A percentile compares a stretch with the other conserved stretches of the same genome.
Conservation (phyloP, 257 asterid species). For the Solanum medicagineum region DNA sequence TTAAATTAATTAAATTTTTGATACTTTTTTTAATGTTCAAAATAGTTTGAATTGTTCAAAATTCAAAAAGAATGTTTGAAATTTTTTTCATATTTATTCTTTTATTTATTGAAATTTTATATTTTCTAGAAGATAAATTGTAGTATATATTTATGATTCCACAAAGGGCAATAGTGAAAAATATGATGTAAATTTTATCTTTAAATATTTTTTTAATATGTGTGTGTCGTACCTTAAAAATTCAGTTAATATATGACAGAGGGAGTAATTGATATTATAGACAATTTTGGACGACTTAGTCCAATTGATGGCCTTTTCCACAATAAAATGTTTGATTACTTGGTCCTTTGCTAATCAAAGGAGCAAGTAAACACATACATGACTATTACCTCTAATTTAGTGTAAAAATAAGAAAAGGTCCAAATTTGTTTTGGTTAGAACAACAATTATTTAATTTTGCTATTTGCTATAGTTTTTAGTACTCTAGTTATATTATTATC, state of each 20-base stretch:
- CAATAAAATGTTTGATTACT: neutral
- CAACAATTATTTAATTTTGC: neutral
- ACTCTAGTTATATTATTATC: neutral
- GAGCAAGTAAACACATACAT: neutral
- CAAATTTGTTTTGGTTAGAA: neutral
- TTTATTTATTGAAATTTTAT: too few relatives aligned
- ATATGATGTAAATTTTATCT: too few relatives aligned
- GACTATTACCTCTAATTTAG: neutral
- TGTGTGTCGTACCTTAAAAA: too few relatives aligned
- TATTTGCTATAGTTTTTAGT: neutral
- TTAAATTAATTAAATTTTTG: too few relatives aligned
- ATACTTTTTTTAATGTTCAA: accelerated
- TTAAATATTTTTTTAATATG: too few relatives aligned
- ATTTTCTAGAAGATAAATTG: too few relatives aligned
- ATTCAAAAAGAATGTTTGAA: too few relatives aligned
- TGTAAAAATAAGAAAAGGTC: neutral
- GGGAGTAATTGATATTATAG: neutral
- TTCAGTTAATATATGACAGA: too few relatives aligned
- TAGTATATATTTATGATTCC: too few relatives aligned
- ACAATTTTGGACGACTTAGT: neutral
- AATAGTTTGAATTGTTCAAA: too few relatives aligned
- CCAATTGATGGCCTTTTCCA: neutral
- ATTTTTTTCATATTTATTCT: too few relatives aligned
- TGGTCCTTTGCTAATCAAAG: neutral
- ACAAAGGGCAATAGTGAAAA: too few relatives aligned